Base-by-base conservation (phyloP, 768 basidiomycete genomes). In the Kwoniella botswanensis region DNA sequence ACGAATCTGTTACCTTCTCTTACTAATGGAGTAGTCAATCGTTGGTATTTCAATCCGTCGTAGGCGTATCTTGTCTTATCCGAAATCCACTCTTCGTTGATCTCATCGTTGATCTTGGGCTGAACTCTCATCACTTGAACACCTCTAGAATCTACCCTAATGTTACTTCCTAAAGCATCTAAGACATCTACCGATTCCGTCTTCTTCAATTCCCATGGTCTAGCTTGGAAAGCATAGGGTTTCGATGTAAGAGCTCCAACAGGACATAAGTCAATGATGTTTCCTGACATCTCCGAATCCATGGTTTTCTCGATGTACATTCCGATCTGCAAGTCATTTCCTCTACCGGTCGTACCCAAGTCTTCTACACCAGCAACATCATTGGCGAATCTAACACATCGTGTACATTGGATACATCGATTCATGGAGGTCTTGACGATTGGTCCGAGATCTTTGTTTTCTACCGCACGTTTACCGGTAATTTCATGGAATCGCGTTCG, bases 71-170 rank as follows among this genome's bases (percentile, higher is more conserved):
- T 92, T 1, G 96, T 94, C 88, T 99, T 99, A 88, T 99, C 97
- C 84, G 88, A 94, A 83, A 99, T 96, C 97, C 97, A 98, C 84
- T 99, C 97, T 86, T 99, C 97, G 84, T 99, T 99, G 74, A 99
- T 90, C 75, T 97, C 93, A 84, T 98, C 97, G 82, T 98, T 98
- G 61, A 93, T 92, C 79, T 92, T 89, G 1, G 97, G 97, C 80
- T 97, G 94, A 76, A 99, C 88, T 61, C 97, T 91, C 95, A 98
- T 98, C 73, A 98, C 96, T 83, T 93, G 90, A 4, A 96, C 91
- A 52, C 94, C 94, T 44, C 96, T 89, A 46, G 95, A 95, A 84
- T 99, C 95, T 66, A 99, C 88, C 56, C 94, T 91, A 83, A 99
- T 97, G 84, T 98, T 98, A 71, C 92, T 94, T 15, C 97, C 97